Evolutionary conservation across 2,329 filamentous ascomycete genomes (phyloP).

Genomic region (Decorospora gaudefroyi): DNA sequence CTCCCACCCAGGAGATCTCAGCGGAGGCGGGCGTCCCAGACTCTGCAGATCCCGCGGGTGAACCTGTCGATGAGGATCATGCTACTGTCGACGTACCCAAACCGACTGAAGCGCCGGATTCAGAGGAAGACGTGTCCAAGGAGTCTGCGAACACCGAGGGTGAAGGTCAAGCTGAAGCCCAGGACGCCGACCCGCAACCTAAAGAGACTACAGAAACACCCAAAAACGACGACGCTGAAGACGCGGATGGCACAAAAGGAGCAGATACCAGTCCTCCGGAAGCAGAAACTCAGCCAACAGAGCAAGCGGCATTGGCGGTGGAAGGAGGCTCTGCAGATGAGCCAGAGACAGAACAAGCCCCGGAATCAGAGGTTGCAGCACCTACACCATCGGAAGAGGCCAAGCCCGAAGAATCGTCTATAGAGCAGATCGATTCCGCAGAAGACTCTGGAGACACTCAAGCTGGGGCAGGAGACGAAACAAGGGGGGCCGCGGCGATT

Average conservation of each 20-base stretch:
- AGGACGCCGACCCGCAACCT: background rate
- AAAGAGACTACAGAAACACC: constrained; percentile 1
- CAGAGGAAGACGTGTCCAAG: background rate
- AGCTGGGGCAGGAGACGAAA: background rate
- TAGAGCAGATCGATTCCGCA: background rate
- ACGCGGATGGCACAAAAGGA: background rate
- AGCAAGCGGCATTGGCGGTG: constrained; percentile 2
- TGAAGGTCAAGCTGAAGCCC: constrained; percentile 3
- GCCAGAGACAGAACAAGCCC: constrained; percentile 1
- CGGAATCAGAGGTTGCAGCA: constrained; percentile 6
- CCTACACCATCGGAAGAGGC: background rate
- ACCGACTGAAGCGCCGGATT: constrained; percentile 5
- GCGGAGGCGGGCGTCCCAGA: constrained; percentile 2
- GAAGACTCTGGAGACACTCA: background rate
- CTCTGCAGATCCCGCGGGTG: constrained; percentile 7
- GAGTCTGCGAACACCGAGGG: constrained; percentile 4
- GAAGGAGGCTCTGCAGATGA: background rate
- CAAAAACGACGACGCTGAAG: constrained; percentile 1
- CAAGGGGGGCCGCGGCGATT: background rate
- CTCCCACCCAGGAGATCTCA: background rate
- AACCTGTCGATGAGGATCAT: constrained; percentile 2
- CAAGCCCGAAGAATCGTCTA: background rate
- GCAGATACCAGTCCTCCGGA: background rate
- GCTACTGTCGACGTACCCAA: constrained; percentile 6
- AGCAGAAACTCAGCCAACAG: background rate